Base-by-base conservation (phyloP, 139 green algal species). In the Chlamydomonas sp. region DNA sequence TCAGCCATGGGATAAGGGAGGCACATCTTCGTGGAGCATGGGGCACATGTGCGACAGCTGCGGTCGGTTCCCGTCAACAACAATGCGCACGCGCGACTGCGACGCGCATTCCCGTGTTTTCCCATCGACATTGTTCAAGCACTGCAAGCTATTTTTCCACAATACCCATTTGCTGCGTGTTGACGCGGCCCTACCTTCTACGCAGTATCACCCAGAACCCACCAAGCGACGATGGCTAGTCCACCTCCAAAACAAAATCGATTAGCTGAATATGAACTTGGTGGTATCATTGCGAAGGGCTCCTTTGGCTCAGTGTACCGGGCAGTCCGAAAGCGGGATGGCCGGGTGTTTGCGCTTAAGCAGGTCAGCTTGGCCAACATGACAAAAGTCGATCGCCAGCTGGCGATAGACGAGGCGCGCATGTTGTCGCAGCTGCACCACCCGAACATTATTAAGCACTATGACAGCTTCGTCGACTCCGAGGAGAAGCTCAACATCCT, bases 401-500 rank as follows among this genome's bases (percentile, higher is more conserved):
- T 95, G 71, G 91, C 93, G 12, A 95, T 96, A 31, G 94, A 97
- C 87, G 95, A 97, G 89, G 94, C 94, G 4, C 85, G 95, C 3
- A 82, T 97, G 77, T 88, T 97, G 59, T 79, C 93, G 0, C 91
- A 94, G 81, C 85, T 96, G 1, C 90, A 93, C 62, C 92, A 95
- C 61, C 93, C 93, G 6, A 83, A 95, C 85, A 85, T 97, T 59
- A 92, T 92, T 5, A 85, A 87, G 64, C 92, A 96, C 86, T 94
- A 93, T 79, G 92, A 95, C 77, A 94, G 89, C 85, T 97, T 95
- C 81, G 91, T 96, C 88, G 92, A 95, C 78, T 85, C 90, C 10
- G 86, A 95, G 59, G 88, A 93, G 63, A 90, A 80, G 62, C 91
- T 97, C n/a, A 93, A 95, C 90, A 97, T 97, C 59, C 73, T 97